phyloP scores from a whole-genome alignment of 2,329 filamentous ascomycete genomes.

The Colletotrichum liriopes region DNA sequence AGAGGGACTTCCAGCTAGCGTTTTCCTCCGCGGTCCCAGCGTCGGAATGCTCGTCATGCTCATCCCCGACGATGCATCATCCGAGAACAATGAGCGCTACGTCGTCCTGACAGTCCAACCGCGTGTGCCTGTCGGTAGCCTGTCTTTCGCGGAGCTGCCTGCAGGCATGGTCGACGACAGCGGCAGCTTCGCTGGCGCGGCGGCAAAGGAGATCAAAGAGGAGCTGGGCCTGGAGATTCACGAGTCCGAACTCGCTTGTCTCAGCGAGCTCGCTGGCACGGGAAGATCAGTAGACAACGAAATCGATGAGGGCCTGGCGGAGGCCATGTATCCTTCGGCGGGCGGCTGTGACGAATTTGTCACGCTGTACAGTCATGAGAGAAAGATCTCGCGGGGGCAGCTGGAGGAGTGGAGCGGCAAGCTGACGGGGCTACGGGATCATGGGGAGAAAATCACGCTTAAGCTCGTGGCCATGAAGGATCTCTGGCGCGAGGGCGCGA shows the following conservation, averaged over 20 bases:
- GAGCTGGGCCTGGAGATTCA: conserved; percentile 70
- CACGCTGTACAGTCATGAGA: conserved; percentile 71
- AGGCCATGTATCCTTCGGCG: conserved; percentile 70
- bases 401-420: conserved; percentile 70
- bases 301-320: conserved; percentile 56
- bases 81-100: conserved; percentile 64
- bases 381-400: conserved; percentile 63
- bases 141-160: conserved; percentile 70
- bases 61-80: conserved; percentile 64
- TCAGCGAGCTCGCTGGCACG: conserved; percentile 65
- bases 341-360: conserved; percentile 75
- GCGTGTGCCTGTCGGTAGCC: conserved; percentile 68
- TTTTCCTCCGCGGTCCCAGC: conserved; percentile 73
- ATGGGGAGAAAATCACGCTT: conserved; percentile 75
- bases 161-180: conserved; percentile 72
- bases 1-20: conserved; percentile 67
- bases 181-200: conserved; percentile 70
- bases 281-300: conserved; percentile 45
- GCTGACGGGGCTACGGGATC: conserved; percentile 69
- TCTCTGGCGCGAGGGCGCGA: conserved; percentile 70
- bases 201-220: conserved; percentile 74
- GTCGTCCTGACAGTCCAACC: conserved; percentile 74
- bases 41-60: conserved; percentile 74
- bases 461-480: conserved; percentile 71
- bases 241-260: conserved; percentile 62